Evolutionary conservation across 2,329 filamentous ascomycete species (phyloP).

Genomic region (Fusarium dimerum): DNA sequence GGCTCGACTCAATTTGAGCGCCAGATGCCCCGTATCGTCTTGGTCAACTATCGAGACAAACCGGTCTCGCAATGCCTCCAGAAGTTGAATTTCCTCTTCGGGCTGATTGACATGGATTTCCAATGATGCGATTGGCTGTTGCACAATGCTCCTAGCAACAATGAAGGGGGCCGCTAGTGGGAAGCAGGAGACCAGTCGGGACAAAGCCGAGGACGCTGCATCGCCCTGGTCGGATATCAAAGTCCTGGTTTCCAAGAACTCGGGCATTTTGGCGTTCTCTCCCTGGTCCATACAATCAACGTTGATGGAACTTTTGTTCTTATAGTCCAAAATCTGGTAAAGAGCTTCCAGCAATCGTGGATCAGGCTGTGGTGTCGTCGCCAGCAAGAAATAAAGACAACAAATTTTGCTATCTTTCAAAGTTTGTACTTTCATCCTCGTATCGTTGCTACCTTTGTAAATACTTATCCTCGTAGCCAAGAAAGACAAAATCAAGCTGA

Average conservation of each 20-base stretch:
- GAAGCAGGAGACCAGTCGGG: conserved; percentile 22
- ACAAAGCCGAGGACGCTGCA: conserved; percentile 8
- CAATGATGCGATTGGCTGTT: conserved; percentile 16
- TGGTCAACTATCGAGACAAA: conserved; percentile 17
- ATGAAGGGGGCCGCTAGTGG: conserved; percentile 25
- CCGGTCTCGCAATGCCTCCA: conserved; percentile 25
- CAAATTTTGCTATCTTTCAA: conserved; percentile 24
- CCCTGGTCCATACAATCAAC: neutral
- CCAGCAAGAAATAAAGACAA: conserved; percentile 24
- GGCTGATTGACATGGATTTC: conserved; percentile 8
- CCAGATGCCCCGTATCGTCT: conserved; percentile 19
- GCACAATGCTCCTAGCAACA: conserved; percentile 15
- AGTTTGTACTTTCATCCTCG: conserved; percentile 1
- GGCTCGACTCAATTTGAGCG: conserved; percentile 20
- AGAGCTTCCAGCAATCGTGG: conserved; percentile 13
- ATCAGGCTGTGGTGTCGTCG: conserved; percentile 19
- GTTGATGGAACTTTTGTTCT: neutral
- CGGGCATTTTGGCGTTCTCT: neutral
- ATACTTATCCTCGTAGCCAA: conserved; percentile 26
- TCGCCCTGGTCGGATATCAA: conserved; percentile 7
- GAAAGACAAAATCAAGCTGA: conserved; percentile 20
- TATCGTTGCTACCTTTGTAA: conserved; percentile 6
- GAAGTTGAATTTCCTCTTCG: conserved; percentile 28
- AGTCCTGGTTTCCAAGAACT: neutral
- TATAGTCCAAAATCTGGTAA: conserved; percentile 12